Evolutionary conservation across 148 eudicot species (phyloP).

Genomic region (Rhododendron williamsianum): DNA sequence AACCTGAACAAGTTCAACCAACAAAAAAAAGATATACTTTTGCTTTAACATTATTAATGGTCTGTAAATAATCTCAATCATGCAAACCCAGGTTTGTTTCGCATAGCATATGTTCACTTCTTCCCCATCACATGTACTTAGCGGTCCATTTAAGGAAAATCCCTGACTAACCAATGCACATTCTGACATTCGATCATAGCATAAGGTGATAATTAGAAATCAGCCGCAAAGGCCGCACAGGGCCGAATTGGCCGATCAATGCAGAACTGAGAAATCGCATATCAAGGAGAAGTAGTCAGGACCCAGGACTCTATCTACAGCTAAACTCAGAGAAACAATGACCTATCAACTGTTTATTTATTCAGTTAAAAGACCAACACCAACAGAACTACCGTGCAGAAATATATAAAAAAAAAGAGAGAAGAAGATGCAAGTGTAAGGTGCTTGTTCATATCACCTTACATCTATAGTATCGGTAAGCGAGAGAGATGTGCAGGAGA

Average conservation of each 20-base stretch:
- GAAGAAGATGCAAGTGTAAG: not conserved
- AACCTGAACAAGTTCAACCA: not conserved
- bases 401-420: not conserved
- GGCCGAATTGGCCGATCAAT: too few relatives aligned
- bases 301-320: not conserved
- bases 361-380: not conserved
- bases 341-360: too few relatives aligned
- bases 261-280: not conserved
- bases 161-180: not conserved
- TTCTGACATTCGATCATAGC: not conserved
- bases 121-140: not conserved
- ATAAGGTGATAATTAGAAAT: not conserved
- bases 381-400: not conserved
- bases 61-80: not conserved
- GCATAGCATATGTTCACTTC: not conserved
- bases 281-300: not conserved
- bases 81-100: not conserved
- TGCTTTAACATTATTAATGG: not conserved
- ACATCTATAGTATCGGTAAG: not conserved
- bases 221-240: not conserved
- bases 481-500: not conserved
- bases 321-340: not conserved
- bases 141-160: not conserved
- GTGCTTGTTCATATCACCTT: not conserved
- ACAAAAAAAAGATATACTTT: not conserved